phyloP scores from a whole-genome alignment of 75 land plant genomes.

The Picea glauca region DNA sequence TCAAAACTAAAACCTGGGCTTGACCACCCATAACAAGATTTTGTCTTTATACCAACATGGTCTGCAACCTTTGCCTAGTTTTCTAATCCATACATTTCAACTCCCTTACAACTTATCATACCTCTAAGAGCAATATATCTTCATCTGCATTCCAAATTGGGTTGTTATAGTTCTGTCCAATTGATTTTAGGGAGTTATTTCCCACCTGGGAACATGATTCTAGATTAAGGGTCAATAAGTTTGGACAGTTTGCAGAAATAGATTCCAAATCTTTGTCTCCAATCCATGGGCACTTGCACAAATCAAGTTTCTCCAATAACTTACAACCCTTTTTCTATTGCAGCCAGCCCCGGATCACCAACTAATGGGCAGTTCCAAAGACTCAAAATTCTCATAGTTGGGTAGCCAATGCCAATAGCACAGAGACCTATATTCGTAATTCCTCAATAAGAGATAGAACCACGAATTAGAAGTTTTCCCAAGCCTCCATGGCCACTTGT shows the following conservation, averaged over 20 bases:
- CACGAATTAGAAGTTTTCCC: slow-evolving; percentile 31
- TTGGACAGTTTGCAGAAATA: slow-evolving; percentile 27
- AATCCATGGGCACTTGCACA: slow-evolving; percentile 26
- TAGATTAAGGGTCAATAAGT: slow-evolving; percentile 23
- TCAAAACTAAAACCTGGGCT: too few relatives aligned
- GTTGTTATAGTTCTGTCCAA: slow-evolving; percentile 13
- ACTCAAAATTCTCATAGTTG: slow-evolving; percentile 23
- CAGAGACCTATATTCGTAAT: slow-evolving; percentile 35
- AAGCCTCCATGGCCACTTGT: slow-evolving; percentile 28
- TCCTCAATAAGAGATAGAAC: slow-evolving; percentile 1
- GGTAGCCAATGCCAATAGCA: slow-evolving; percentile 31
- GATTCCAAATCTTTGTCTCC: slow-evolving; percentile 30
- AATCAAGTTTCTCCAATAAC: slow-evolving; percentile 27
- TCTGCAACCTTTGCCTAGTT: too few relatives aligned
- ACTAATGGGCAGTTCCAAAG: slow-evolving; percentile 40
- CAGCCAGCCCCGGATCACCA: slow-evolving; percentile 22
- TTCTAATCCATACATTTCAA: too few relatives aligned
- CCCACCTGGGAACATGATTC: slow-evolving; percentile 30
- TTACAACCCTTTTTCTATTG: slow-evolving; percentile 37
- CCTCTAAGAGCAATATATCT: too few relatives aligned
- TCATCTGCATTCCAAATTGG: too few relatives aligned
- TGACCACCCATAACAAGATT: too few relatives aligned
- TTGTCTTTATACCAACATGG: too few relatives aligned
- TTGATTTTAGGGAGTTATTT: slow-evolving; percentile 18
- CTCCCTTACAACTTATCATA: too few relatives aligned